phyloP scores from a whole-genome alignment of 1,139 yeast genomes.

The Yamadazyma pseudoaaseri region DNA sequence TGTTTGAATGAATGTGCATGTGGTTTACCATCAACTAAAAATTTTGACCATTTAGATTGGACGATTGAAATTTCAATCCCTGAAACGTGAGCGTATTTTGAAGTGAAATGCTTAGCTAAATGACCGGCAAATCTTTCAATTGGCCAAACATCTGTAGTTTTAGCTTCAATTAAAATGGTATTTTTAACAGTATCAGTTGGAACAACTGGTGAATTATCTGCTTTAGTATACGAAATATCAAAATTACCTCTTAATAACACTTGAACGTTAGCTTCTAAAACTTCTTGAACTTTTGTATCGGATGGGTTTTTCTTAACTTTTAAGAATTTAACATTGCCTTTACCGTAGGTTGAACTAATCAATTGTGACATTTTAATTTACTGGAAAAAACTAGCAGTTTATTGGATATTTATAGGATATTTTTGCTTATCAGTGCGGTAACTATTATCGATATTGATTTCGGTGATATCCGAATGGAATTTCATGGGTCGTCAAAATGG shows the following conservation, averaged over 20 bases:
- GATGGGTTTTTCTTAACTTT: constrained; percentile 77
- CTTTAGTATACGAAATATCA: constrained; percentile 77
- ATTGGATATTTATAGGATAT: constrained; percentile 11
- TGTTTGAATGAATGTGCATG: constrained; percentile 84
- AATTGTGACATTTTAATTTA: constrained; percentile 20
- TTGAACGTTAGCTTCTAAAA: constrained; percentile 79
- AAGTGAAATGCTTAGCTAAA: constrained; percentile 75
- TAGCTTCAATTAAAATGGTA: constrained; percentile 80
- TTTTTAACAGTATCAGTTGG: constrained; percentile 95
- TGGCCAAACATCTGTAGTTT: constrained; percentile 81
- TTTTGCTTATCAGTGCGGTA: constrained; percentile 4
- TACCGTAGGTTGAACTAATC: constrained; percentile 71
- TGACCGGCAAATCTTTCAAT: constrained; percentile 87
- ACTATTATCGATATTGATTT: constrained; percentile 1
- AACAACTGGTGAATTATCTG: constrained; percentile 84
- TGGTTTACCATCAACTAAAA: constrained; percentile 65
- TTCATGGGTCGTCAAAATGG: too few relatives aligned
- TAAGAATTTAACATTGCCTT: constrained; percentile 85
- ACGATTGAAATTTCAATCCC: constrained; percentile 66
- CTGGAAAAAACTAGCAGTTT: constrained; percentile 1
- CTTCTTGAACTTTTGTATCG: constrained; percentile 71
- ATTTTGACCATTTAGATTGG: constrained; percentile 80
- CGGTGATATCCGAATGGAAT: constrained; percentile 6
- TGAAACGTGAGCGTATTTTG: constrained; percentile 71
- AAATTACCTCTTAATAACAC: constrained; percentile 75